A percentile compares a stretch with the other conserved stretches of the same genome.
These are phyloP conservation scores for Trypanosoma lewisi DNA, from an alignment of 208 protist species.

Conservation along the genomic window DNA sequence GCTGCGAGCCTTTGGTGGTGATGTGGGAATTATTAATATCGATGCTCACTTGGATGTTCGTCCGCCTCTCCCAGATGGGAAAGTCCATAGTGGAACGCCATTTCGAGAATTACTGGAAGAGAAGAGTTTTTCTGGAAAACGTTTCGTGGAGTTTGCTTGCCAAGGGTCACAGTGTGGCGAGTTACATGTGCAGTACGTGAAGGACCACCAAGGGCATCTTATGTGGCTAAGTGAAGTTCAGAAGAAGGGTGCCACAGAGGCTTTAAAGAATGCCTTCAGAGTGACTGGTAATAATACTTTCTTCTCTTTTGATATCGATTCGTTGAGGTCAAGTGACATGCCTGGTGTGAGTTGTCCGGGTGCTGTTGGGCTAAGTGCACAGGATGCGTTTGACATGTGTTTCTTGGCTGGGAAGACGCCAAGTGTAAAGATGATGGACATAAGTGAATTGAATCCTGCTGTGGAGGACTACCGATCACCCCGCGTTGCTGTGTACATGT, in stretches of 20 bases:
- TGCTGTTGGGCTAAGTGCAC: slow-evolving; percentile 41
- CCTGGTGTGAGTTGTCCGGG: slow-evolving; percentile 61
- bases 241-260: slow-evolving; percentile 5
- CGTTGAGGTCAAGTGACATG: slow-evolving; percentile 34
- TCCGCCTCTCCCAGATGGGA: slow-evolving; percentile 26
- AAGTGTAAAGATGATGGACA: slow-evolving; percentile 48
- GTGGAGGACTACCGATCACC: slow-evolving; percentile 58
- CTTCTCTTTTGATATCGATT: slow-evolving; percentile 78
- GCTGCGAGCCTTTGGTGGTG: slow-evolving; percentile 17
- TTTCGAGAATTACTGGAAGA: slow-evolving; percentile 62
- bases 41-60: slow-evolving; percentile 83
- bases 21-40: slow-evolving; percentile 71
- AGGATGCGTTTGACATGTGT: slow-evolving; percentile 63
- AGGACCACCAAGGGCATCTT: slow-evolving; percentile 32
- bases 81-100: slow-evolving; percentile 64
- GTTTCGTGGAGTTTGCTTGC: slow-evolving; percentile 76
- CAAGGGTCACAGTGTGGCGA: slow-evolving; percentile 67
- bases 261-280: slow-evolving; percentile 24
- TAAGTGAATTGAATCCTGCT: slow-evolving; percentile 68
- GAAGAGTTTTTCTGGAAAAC: slow-evolving; percentile 17
- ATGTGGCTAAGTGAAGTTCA: slow-evolving; percentile 43
- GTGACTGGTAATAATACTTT: slow-evolving; percentile 46
- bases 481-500: slow-evolving; percentile 50
- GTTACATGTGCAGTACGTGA: slow-evolving; percentile 50
- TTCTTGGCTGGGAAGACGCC: slow-evolving; percentile 40